Base-by-base conservation (phyloP, 2,329 filamentous ascomycete species). In the Nigrospora osmanthi region DNA sequence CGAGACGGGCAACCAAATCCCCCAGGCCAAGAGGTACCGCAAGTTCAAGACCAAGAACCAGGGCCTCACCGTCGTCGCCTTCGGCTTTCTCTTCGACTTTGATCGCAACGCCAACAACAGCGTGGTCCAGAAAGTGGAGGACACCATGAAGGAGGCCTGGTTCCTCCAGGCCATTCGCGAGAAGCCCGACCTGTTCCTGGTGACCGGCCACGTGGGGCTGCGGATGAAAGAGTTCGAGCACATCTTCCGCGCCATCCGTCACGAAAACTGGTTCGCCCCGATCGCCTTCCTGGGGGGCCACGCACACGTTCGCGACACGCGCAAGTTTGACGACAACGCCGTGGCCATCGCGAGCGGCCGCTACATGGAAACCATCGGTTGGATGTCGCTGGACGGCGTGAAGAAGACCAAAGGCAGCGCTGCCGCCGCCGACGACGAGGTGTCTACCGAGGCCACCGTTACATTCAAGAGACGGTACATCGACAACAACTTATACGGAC, bases 51-150 rank as follows among this genome's bases (percentile, higher is more conserved):
- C 93, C 6, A 89, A 90, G 71, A 89, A 94, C 53, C 87, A 88
- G 54, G 86, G 85, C 5, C 81, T 95, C 48, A 78, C 85, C 14
- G 80, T 98, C 47, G 71, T 95, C 40, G 87, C 91, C 0, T 90
- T 98, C 62, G 93, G 93, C 2, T 97, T 98, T 64, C 69, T 98
- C 4, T 98, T 96, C 64, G 83, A 98, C 66, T 98, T 98, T 57
- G 87, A 79, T 1, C 82, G 83, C 15, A 95, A 95, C 62, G 85
- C 85, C 45, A 93, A 95, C 61, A 97, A 97, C 62, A 95, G 88
- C 0, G 72, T 88, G 4, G 87, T 97, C 0, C 82, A 88, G 54
- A 78, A 76, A 0, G 90, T 95, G 2, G 80, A 85, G 52, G 77
- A 94, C 10, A 85, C 88, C 0, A 76, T 97, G 54, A 81, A 87